Base-by-base conservation (phyloP, 805 yeast species). In the Myxozyma nipponensis region DNA sequence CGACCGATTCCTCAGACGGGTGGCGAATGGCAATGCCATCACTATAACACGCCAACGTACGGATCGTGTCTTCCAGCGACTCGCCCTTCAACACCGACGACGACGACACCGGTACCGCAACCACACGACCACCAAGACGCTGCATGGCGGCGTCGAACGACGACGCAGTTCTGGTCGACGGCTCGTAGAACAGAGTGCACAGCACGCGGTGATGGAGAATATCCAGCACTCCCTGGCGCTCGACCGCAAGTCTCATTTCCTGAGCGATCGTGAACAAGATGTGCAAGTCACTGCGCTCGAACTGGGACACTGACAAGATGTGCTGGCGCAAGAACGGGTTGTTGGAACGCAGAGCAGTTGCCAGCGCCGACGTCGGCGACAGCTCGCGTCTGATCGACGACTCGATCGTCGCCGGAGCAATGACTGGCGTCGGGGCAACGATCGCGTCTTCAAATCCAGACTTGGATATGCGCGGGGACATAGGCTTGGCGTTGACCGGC, bases 101-200 rank as follows among this genome's bases (percentile, higher is more conserved):
- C 30, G 89, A 77, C 58, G 79, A 81, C 54, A 93, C 85, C 56
- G 86, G 77, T 58, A 93, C 85, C 48, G 95, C 79, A 60, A 95
- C 86, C 61, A 89, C 95, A 71, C 96, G 82, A 67, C 99, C 99
- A 69, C 99, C 99, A 63, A 93, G 77, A 74, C 99, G 86, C 77
- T 93, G 98, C 98, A 93, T 93, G 54, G 99, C 99, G 63, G 96
- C 96, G 69, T 93, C 96, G 68, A 95, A 95, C 1, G 98, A 93
- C 21, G 97, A 82, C 18, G 95, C 81, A 30, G 99, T 93, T 73
- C 99, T 81, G 36, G 99, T 95, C 4, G 96, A 88, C 61, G 99
- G 98, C 75, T 93, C 99, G 70, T 89, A 93, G 76, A 93, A 93
- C 76, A 93, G 83, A 9, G 98, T 95, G 42, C 96, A 87, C 64